Evolutionary conservation across 2,329 filamentous ascomycete species (phyloP).

Genomic region (Endoconidiophora polonica): DNA sequence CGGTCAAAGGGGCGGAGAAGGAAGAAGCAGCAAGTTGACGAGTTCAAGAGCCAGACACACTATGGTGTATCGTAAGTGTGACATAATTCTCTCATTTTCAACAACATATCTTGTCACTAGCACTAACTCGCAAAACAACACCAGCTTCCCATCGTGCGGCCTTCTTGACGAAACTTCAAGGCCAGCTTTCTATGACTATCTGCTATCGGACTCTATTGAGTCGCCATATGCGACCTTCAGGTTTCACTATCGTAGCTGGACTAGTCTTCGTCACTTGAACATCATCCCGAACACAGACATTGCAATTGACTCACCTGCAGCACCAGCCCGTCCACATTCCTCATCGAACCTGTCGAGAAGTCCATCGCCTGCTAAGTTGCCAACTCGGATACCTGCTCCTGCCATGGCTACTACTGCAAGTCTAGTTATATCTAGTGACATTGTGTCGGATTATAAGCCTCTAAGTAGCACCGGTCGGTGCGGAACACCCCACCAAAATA

Average conservation of each 20-base stretch:
- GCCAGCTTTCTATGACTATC: conserved; percentile 34
- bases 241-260: conserved; percentile 40
- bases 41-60: conserved; percentile 29
- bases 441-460: too few relatives aligned
- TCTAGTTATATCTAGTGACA: too few relatives aligned
- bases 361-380: too few relatives aligned
- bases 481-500: too few relatives aligned
- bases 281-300: conserved; percentile 23
- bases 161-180: conserved; percentile 34
- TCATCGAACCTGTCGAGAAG: too few relatives aligned
- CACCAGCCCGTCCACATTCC: too few relatives aligned
- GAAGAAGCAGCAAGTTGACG: conserved; percentile 24
- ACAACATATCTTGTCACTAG: not conserved
- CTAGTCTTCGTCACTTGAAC: conserved; percentile 30
- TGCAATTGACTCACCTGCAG: too few relatives aligned
- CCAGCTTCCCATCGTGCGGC: conserved; percentile 35
- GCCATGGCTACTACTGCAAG: too few relatives aligned
- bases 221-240: conserved; percentile 35
- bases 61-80: conserved; percentile 37
- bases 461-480: too few relatives aligned
- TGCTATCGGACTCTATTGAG: conserved; percentile 33
- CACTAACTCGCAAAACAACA: conserved; percentile 10
- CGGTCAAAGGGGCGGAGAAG: conserved; percentile 31
- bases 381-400: too few relatives aligned
- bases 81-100: not conserved